Conservation (phyloP, 225 moss, liverwort and hornwort species). For the Bryoerythrophyllum caledonicum region DNA sequence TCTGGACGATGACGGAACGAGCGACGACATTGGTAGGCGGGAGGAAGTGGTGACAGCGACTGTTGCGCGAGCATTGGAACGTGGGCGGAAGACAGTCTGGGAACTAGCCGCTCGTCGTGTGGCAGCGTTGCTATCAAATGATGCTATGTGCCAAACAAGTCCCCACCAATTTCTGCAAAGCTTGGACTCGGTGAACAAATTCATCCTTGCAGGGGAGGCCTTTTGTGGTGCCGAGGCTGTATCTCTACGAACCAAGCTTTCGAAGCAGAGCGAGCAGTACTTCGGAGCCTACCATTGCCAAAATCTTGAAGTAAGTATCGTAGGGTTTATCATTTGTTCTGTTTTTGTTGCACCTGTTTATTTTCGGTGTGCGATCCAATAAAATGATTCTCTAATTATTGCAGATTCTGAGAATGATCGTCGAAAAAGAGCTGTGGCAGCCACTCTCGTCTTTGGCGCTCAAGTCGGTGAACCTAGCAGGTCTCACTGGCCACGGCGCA, state of each 20-base stretch:
- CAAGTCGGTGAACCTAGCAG: conserved; percentile 68
- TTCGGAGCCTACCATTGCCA: conserved; percentile 94
- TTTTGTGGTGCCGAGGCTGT: conserved; percentile 95
- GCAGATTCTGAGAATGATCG: conserved; percentile 88
- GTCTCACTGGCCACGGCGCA: conserved; percentile 80
- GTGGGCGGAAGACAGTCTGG: conserved; percentile 96
- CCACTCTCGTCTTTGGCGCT: conserved; percentile 73
- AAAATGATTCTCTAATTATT: background rate
- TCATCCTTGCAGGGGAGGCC: conserved; percentile 91
- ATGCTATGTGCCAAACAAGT: conserved; percentile 80
- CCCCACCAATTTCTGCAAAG: conserved; percentile 93
- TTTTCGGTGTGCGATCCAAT: conserved; percentile 1
- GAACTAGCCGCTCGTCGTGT: conserved; percentile 93
- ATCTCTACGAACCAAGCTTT: conserved; percentile 83
- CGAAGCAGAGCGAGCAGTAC: conserved; percentile 95
- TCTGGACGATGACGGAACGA: conserved; percentile 39
- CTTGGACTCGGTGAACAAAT: conserved; percentile 95
- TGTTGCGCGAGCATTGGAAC: conserved; percentile 79
- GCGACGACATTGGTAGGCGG: conserved; percentile 52
- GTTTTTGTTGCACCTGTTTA: conserved; percentile 4
- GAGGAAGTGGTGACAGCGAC: conserved; percentile 68
- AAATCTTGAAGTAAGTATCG: conserved; percentile 88
- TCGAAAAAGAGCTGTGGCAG: conserved; percentile 96
- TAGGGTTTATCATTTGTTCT: conserved; percentile 1
- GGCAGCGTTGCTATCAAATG: conserved; percentile 87